These are phyloP conservation scores for Penicillium sp. DNA, from an alignment of 2,329 filamentous ascomycete genomes.

Conservation along the genomic window DNA sequence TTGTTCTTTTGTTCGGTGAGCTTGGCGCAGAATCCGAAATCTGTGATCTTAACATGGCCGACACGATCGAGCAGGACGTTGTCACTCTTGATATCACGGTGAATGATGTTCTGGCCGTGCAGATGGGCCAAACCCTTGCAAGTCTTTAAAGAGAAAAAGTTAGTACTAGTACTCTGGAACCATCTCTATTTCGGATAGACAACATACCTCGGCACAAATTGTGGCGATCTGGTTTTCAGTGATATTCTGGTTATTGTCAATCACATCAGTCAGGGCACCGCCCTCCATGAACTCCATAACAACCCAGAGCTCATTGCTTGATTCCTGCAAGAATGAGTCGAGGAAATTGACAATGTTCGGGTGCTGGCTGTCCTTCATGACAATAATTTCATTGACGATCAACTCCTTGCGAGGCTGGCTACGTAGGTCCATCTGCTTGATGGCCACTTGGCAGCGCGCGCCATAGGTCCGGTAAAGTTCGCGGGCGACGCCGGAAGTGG, in stretches of 20 bases:
- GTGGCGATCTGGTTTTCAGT: constrained; percentile 97
- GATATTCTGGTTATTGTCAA: constrained; percentile 93
- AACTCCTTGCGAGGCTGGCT: constrained; percentile 96
- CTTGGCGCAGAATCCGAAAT: constrained; percentile 99
- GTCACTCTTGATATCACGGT: constrained; percentile 98
- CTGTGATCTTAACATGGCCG: constrained; percentile 96
- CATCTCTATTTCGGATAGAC: background rate
- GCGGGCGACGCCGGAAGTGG: constrained; percentile 73
- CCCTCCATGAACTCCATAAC: constrained; percentile 99
- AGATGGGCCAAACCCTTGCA: constrained; percentile 93
- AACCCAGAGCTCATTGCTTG: constrained; percentile 94
- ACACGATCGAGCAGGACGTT: constrained; percentile 92
- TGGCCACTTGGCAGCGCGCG: constrained; percentile 82
- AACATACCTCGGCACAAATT: constrained; percentile 85
- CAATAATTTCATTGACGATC: constrained; percentile 99
- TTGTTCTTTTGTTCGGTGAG: constrained; percentile 95
- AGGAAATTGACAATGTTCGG: constrained; percentile 99
- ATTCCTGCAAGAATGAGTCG: constrained; percentile 93
- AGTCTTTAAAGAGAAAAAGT: constrained; percentile 57
- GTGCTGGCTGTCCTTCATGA: constrained; percentile 99
- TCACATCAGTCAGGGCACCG: constrained; percentile 93
- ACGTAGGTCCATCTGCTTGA: constrained; percentile 99
- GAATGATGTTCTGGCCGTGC: constrained; percentile 94
- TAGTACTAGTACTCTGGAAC: constrained; percentile 8
- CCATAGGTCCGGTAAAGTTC: constrained; percentile 77